Conservation (phyloP, 2,329 filamentous ascomycete species). For the Sporothrix inflata region DNA sequence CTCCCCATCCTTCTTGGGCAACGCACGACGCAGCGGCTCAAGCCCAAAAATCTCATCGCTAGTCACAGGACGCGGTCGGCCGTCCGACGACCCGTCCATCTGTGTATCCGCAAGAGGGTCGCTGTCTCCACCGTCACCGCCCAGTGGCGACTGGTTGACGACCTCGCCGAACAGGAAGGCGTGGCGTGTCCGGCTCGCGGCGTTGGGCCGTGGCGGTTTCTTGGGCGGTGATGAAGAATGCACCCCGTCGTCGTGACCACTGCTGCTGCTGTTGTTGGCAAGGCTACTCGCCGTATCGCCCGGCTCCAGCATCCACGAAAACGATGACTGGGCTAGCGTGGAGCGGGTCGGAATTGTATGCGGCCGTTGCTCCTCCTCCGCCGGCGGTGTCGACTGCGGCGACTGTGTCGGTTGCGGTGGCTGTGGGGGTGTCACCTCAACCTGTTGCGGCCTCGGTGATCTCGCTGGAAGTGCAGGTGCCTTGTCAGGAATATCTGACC, state of each 20-base stretch:
- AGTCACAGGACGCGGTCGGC: slow-evolving; percentile 41
- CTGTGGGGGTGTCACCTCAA: not conserved
- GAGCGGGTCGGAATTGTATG: slow-evolving; percentile 63
- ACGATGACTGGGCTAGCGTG: slow-evolving; percentile 72
- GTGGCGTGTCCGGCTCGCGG: slow-evolving; percentile 56
- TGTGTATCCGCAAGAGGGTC: slow-evolving; percentile 38
- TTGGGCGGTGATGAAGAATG: not conserved
- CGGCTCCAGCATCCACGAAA: slow-evolving; percentile 78
- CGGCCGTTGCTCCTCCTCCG: slow-evolving; percentile 7
- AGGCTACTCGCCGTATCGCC: slow-evolving; percentile 45
- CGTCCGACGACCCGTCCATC: slow-evolving; percentile 30
- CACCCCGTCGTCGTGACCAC: not conserved
- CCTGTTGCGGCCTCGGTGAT: not conserved
- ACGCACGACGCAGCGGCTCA: slow-evolving; percentile 49
- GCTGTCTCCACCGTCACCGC: slow-evolving; percentile 43
- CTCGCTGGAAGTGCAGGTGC: not conserved
- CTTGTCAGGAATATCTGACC: not conserved
- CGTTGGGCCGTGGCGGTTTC: slow-evolving; percentile 35
- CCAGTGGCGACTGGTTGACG: slow-evolving; percentile 35
- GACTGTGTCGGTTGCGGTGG: not conserved
- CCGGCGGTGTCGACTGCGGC: slow-evolving; percentile 30
- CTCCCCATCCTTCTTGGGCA: slow-evolving; percentile 19
- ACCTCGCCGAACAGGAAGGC: slow-evolving; percentile 64
- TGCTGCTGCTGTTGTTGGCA: slow-evolving; percentile 17
- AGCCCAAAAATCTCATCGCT: slow-evolving; percentile 60